A percentile compares a stretch with the other conserved stretches of the same genome.
Evolutionary conservation across 1,284 basidiomycete species (phyloP).

Genomic region (Boletellus deceptivus): DNA sequence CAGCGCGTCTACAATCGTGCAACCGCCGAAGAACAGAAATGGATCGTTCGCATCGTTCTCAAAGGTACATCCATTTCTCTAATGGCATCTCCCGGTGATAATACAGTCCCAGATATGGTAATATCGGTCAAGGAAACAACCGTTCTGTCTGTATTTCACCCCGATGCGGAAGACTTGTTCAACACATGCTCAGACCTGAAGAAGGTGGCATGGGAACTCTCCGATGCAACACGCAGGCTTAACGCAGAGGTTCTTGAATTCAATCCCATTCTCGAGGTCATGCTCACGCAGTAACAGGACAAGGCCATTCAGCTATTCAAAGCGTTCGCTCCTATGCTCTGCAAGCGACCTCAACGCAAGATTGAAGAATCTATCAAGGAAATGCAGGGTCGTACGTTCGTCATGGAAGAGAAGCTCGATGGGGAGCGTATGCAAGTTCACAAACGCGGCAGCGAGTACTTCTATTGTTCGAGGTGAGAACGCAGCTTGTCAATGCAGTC

Average conservation of each 20-base stretch:
- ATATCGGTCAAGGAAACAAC: conserved; percentile 86
- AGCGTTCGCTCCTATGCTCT: conserved; percentile 90
- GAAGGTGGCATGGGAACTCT: conserved; percentile 82
- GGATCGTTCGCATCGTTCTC: conserved; percentile 90
- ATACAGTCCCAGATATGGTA: conserved; percentile 56
- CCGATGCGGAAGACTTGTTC: conserved; percentile 86
- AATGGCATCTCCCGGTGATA: neutral
- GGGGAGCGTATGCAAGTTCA: conserved; percentile 95
- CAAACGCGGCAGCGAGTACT: conserved; percentile 84
- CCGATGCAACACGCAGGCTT: conserved; percentile 62
- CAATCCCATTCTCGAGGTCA: neutral
- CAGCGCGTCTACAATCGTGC: conserved; percentile 74
- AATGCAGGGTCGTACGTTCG: conserved; percentile 72
- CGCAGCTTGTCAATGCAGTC: neutral
- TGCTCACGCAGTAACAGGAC: conserved; percentile 48
- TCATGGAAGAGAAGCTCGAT: conserved; percentile 95
- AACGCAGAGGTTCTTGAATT: conserved; percentile 51
- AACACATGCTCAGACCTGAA: conserved; percentile 95
- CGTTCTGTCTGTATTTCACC: conserved; percentile 85
- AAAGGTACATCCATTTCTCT: conserved; percentile 61
- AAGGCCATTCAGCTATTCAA: conserved; percentile 78
- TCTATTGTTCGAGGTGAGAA: conserved; percentile 82
- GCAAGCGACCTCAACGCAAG: conserved; percentile 77
- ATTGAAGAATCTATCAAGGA: conserved; percentile 81
- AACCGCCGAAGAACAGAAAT: conserved; percentile 83